Evolutionary conservation across 1,284 basidiomycete species (phyloP), one percentile per base, ranked within the genome.

Genomic region (Irpex lacteus): DNA sequence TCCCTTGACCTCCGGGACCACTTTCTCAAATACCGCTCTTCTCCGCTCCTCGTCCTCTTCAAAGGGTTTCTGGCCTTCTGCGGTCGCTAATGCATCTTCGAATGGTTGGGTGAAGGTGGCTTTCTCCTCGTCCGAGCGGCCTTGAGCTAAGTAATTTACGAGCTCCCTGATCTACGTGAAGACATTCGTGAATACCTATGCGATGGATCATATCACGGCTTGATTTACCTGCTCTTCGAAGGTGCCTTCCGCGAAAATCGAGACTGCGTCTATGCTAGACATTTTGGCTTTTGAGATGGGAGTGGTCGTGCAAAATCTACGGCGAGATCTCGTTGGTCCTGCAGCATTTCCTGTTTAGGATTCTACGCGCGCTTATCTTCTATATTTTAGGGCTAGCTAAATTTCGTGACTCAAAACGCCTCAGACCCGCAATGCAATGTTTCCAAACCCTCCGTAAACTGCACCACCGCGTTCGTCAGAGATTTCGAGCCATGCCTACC

Each of bases 171-270:
- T 85, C 90, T 95, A 75, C n/a, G 52, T 40, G 60, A n/a, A 64
- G 60, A 57, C 55, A 32, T 65, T 66, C 60, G 38, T 47, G 53
- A 37, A 26, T 47, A 6, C 32, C 52, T 53, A 19, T 21, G 9
- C 26, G 8, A 37, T n/a, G 26, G 7, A 26, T 5, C 19, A 44
- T 7, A 58, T 57, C 32, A 5, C 6, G 32, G 6, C 6, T 34
- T 34, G 6, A 60, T 71, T 67, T 72, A 93, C 93, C 86, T 94
- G 92, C 76, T 95, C 92, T 74, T 90, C 86, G 72, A 94, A 95
- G 0, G 94, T 92, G 64, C 94, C 91, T 77, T 96, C 94, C 26
- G 91, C 87, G 72, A 94, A 94, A 70, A 96, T 88, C 63, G 93
- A 89, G 63, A 96, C 83, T 59, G 91, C 91, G 80, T 95, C 94